Evolutionary conservation across 2,329 filamentous ascomycete genomes (phyloP), one percentile per base, ranked within the genome.

Genomic region (Aspergillus nomiae): DNA sequence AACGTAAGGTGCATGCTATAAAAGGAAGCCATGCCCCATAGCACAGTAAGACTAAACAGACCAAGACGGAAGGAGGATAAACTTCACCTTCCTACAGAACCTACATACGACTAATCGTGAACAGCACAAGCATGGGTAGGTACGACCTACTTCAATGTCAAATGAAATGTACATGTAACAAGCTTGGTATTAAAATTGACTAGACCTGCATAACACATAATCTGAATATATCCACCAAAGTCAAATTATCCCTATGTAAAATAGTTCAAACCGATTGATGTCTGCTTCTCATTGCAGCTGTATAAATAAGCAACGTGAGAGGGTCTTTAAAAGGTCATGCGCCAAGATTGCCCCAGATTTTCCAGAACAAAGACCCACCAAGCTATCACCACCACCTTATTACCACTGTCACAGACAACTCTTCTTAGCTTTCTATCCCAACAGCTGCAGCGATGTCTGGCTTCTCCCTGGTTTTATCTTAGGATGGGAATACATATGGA

Each of bases 401-500:
- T 14, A 24, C 26, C 12, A 50, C 61, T 50, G 59, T 62, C 50
- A 54, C 48, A 38, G 60, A 16, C 64, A 21, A 62, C 21, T 38
- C 53, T 41, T 50, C 51, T 50, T 32, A 14, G 26, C 51, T 34
- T 56, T 41, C 60, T 21, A 63, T 60, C 58, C 46, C 55, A 56
- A 65, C 65, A 60, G 66, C 64, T 64, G 50, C 28, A 36, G 10
- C 34, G 26, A 55, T 60, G 38, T 5, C 21, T 32, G 41, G 36
- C 21, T 38, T 32, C 9, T 56, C 21, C 6, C 36, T 48, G 8
- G 16, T 19, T 8, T 64, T 48, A 65, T 56, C 57, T 56, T 69
- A 68, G 66, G 63, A 87, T 85, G 84, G 84, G 83, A 69, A 79
- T 84, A 65, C 81, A 76, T 70, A 90, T 91, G 89, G 85, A 89